phyloP scores from a whole-genome alignment of 73 alveolate species.

The Paraurostyla sp. region DNA sequence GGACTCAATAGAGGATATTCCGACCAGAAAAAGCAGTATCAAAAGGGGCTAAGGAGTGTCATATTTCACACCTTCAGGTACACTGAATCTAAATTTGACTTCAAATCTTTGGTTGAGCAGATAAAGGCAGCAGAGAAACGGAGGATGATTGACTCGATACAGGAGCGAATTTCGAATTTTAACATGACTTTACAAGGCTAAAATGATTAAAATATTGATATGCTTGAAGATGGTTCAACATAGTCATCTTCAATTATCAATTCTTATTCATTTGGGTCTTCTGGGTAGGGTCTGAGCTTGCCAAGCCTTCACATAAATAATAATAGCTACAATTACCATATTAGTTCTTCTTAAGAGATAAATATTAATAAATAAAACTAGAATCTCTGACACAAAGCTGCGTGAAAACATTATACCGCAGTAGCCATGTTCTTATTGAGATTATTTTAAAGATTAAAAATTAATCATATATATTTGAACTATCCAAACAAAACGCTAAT shows the following conservation, averaged over 20 bases:
- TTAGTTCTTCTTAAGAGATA: neutral
- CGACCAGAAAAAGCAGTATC: slow-evolving; percentile 34
- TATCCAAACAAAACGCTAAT: neutral
- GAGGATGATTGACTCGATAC: neutral
- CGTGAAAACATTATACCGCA: no score
- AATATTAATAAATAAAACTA: slow-evolving; percentile 4
- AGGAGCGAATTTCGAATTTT: neutral
- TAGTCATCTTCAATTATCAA: no score
- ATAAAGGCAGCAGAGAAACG: neutral
- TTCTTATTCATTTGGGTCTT: no score
- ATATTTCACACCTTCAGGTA: neutral
- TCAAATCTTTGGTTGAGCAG: slow-evolving; percentile 4
- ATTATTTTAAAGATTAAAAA: neutral
- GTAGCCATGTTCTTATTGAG: no score
- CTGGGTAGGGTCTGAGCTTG: neutral
- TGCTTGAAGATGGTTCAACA: neutral
- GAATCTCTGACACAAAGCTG: neutral
- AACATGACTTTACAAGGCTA: neutral
- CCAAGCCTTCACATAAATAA: neutral
- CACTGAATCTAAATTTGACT: slow-evolving; percentile 17
- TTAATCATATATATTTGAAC: neutral
- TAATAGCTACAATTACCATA: neutral
- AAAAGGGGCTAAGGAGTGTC: slow-evolving; percentile 19
- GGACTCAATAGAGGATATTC: slow-evolving; percentile 41
- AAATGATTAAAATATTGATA: neutral